A percentile compares a stretch with the other conserved stretches of the same genome.
Evolutionary conservation across 2,329 filamentous ascomycete species (phyloP).

Genomic region (Trichoderma breve): DNA sequence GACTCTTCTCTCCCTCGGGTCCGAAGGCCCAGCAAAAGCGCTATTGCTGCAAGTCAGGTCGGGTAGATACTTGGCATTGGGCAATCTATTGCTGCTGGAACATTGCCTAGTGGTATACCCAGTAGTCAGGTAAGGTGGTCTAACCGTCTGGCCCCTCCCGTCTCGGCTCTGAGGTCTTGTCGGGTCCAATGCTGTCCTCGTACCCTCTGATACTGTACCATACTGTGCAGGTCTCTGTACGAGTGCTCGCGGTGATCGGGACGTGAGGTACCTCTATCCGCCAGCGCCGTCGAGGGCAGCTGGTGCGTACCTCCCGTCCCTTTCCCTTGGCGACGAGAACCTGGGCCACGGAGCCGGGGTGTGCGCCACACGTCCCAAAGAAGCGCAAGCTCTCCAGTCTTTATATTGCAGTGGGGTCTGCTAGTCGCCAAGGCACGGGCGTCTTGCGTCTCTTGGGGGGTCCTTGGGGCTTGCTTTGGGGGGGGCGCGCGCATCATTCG

Average conservation of each 20-base stretch:
- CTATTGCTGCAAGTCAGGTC: background rate
- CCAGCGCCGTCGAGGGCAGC: background rate
- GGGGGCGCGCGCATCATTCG: background rate
- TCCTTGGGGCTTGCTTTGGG: too few relatives aligned
- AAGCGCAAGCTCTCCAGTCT: background rate
- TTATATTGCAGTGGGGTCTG: constrained; percentile 6
- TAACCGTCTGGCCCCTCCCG: background rate
- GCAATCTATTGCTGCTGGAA: background rate
- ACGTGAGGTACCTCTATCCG: background rate
- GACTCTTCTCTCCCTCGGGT: background rate
- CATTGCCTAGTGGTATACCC: background rate
- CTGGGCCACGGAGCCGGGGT: constrained; percentile 15
- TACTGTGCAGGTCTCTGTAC: background rate
- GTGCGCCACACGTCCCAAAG: constrained; percentile 13
- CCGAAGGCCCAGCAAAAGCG: background rate
- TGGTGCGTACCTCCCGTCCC: background rate
- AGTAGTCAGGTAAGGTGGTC: background rate
- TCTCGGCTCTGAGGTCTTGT: background rate
- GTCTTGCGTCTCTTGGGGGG: background rate
- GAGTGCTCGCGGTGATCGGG: too few relatives aligned
- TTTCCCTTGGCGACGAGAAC: constrained; percentile 15
- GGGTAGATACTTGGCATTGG: background rate
- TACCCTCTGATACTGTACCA: background rate
- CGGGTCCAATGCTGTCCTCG: background rate
- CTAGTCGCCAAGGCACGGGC: constrained; percentile 5